phyloP scores from a whole-genome alignment of 331 rosid species.

The Rhamnella rubrinervis region DNA sequence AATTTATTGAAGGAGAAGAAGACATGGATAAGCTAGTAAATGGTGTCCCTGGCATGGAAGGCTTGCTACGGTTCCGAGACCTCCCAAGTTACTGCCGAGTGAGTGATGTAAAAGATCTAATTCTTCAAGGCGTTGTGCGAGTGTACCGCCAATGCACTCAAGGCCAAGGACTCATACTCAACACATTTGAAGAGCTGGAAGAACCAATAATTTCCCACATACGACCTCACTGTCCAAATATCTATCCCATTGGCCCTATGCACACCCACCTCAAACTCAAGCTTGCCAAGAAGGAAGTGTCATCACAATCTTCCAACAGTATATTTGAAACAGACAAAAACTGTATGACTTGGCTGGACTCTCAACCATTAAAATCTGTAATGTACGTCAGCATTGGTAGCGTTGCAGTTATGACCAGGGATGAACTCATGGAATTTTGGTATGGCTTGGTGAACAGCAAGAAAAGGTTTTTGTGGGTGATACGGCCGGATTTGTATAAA shows the following conservation, averaged over 20 bases:
- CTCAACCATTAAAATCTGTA: constrained; percentile 9
- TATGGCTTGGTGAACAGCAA: constrained; percentile 46
- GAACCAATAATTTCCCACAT: constrained; percentile 31
- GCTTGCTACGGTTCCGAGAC: constrained; percentile 38
- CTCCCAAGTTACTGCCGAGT: constrained; percentile 35
- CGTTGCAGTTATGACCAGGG: not conserved
- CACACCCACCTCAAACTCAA: constrained; percentile 17
- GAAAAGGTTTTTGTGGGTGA: constrained; percentile 2
- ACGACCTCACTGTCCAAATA: constrained; percentile 21
- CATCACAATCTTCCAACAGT: constrained; percentile 3
- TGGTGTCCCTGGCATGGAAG: constrained; percentile 37
- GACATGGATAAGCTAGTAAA: constrained; percentile 35
- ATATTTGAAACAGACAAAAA: constrained; percentile 33
- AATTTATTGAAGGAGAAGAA: not conserved
- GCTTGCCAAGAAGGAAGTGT: not conserved
- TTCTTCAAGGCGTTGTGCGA: not conserved
- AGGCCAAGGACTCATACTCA: constrained; percentile 24
- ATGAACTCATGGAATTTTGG: constrained; percentile 40
- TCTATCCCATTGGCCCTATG: constrained; percentile 15
- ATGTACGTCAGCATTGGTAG: no score
- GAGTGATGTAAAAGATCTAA: not conserved
- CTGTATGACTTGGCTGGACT: constrained; percentile 46
- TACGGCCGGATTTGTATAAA: not conserved
- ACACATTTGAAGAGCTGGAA: constrained; percentile 52
- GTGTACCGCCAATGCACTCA: not conserved